Evolutionary conservation across 306 rosid species (phyloP), one percentile per base, ranked within the genome.

Genomic region (Cicer judaicum): DNA sequence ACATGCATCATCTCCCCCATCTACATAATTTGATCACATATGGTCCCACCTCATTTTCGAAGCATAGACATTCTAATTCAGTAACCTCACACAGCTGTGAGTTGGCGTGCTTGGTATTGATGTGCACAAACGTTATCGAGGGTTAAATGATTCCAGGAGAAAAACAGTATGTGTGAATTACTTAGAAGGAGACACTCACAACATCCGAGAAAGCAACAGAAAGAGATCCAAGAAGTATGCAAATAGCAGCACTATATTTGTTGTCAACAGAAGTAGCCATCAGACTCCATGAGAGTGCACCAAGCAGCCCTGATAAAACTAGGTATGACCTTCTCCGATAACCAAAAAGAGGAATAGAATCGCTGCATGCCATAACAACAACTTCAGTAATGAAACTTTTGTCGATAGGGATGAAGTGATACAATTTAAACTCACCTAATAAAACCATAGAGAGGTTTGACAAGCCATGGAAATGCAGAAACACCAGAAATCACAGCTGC

Each of bases 121-220:
- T 56, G 68, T 15, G 60, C 46, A 38, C 62, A 68, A 68, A 34
- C 13, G 36, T 77, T 63, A n/a, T 38, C 43, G 34, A 39, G 24
- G 57, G 46, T 34, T 29, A 64, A 55, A 52, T 12, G 8, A 55
- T 36, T 52, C 76, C 34, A 9, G 29, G 8, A 63, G 53, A 66
- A 70, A 36, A 60, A 63, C 66, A 60, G 16, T 10, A 62, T 12
- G 19, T 60, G 36, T 72, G 56, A 63, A 49, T 70, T 18, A 65
- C 24, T 13, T 46, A 39, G 70, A 39, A 54, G 39, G 24, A 85
- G 68, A 66, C 63, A 82, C 99, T 92, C 90, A 94, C 99, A 75
- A 94, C 97, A 85, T 94, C 99, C 5, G 99, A 94, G 88, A 94
- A 94, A 77, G 99, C 99, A 77, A 94, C 99, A 49, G 97, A 94